Evolutionary conservation across 2,329 filamentous ascomycete species (phyloP).

Genomic region (Calonectria pseudoturangicola): DNA sequence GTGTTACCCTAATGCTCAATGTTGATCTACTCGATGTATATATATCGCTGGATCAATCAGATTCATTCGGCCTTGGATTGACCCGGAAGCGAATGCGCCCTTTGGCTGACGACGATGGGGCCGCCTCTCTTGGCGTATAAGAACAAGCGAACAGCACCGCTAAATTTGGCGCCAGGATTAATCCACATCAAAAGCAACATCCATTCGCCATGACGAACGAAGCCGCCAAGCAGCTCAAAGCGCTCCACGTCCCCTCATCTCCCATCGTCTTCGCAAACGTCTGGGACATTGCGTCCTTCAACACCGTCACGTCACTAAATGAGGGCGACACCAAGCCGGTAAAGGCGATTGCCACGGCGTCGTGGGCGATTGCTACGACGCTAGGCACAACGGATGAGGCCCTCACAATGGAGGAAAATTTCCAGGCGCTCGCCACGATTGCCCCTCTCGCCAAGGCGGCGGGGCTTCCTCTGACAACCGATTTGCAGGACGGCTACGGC

Average conservation of each 20-base stretch:
- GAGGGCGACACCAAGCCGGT: conserved; percentile 58
- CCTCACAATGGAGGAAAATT: conserved; percentile 70
- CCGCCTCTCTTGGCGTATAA: background rate
- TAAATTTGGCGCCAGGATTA: background rate
- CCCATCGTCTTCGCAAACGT: conserved; percentile 74
- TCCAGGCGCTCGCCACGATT: conserved; percentile 67
- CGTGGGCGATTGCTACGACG: conserved; percentile 69
- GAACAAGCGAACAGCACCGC: background rate
- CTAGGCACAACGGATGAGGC: conserved; percentile 67
- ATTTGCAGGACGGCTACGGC: conserved; percentile 78
- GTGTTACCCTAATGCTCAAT: background rate
- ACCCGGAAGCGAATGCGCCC: background rate
- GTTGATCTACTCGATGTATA: background rate
- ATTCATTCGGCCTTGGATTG: background rate
- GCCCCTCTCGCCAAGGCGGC: conserved; percentile 63
- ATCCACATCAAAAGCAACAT: background rate
- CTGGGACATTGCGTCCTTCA: conserved; percentile 71
- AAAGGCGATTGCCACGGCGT: conserved; percentile 69
- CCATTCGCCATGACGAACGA: conserved; percentile 52
- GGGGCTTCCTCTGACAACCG: conserved; percentile 71
- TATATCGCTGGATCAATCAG: background rate
- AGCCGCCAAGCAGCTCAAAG: conserved; percentile 60
- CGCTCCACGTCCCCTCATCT: conserved; percentile 69
- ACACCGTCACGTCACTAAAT: conserved; percentile 66
- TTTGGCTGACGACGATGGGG: background rate